Conservation (phyloP, 1,139 yeast species). For the Suhomyces bokatorum region DNA sequence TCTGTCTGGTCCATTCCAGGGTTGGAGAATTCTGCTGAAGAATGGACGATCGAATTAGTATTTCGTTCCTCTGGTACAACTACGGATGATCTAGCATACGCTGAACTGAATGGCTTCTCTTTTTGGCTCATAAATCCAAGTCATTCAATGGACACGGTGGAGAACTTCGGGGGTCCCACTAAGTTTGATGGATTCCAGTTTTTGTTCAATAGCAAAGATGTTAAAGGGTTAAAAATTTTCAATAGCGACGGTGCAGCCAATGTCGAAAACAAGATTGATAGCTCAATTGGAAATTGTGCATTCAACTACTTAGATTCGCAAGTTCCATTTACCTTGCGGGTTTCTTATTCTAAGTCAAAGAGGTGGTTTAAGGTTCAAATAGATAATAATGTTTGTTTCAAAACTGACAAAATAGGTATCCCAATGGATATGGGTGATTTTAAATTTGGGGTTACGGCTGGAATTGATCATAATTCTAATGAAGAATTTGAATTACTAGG, state of each 20-base stretch:
- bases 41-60: constrained; percentile 62
- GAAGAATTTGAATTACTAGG: constrained; percentile 64
- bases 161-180: constrained; percentile 51
- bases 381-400: constrained; percentile 70
- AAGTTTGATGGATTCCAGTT: constrained; percentile 63
- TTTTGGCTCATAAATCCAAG: constrained; percentile 46
- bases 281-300: constrained; percentile 56
- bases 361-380: constrained; percentile 61
- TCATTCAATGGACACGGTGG: constrained; percentile 16
- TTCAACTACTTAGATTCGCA: constrained; percentile 63
- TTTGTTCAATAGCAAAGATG: constrained; percentile 48
- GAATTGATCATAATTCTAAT: constrained; percentile 34
- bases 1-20: constrained; percentile 50
- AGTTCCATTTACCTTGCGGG: constrained; percentile 67
- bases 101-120: constrained; percentile 47
- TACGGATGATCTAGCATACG: constrained; percentile 27
- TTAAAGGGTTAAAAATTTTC: constrained; percentile 56
- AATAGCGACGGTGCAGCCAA: constrained; percentile 54
- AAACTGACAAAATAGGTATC: constrained; percentile 53
- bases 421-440: constrained; percentile 32
- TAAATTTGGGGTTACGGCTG: constrained; percentile 55
- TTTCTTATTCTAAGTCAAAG: constrained; percentile 50
- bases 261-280: constrained; percentile 18
- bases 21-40: constrained; percentile 33
- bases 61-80: constrained; percentile 56